Conservation (phyloP, 768 basidiomycete species). For the Lactifluus rugatus region DNA sequence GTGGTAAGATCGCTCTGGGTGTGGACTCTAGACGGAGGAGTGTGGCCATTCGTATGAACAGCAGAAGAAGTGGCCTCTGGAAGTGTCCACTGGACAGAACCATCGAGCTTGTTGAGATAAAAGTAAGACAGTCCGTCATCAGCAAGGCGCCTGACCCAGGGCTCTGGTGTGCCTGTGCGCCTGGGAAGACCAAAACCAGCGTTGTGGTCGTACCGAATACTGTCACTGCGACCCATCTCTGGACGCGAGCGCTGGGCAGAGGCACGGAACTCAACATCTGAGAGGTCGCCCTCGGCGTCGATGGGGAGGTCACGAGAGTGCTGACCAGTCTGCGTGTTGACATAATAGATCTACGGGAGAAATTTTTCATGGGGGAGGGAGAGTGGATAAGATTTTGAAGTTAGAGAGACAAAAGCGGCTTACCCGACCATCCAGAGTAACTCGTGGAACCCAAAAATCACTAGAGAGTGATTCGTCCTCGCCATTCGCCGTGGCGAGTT, state of each 20-base stretch:
- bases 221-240: constrained; percentile 30
- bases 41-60: constrained; percentile 4
- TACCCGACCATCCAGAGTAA: constrained; percentile 77
- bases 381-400: background rate
- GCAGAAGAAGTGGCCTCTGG: constrained; percentile 34
- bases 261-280: constrained; percentile 54
- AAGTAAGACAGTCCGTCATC: constrained; percentile 78
- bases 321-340: constrained; percentile 82
- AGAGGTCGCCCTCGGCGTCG: constrained; percentile 55
- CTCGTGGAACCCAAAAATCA: constrained; percentile 88
- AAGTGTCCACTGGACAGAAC: constrained; percentile 57
- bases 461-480: constrained; percentile 34
- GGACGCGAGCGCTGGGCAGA: constrained; percentile 44
- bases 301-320: constrained; percentile 76
- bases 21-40: background rate
- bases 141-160: constrained; percentile 73
- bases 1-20: background rate
- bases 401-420: constrained; percentile 23
- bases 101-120: constrained; percentile 65
- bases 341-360: constrained; percentile 79
- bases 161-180: constrained; percentile 57
- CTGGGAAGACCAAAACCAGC: constrained; percentile 55
- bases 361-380: background rate
- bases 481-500: constrained; percentile 23
- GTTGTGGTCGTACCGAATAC: constrained; percentile 6